phyloP scores from a whole-genome alignment of 306 rosid species.

The Rosa chinensis region DNA sequence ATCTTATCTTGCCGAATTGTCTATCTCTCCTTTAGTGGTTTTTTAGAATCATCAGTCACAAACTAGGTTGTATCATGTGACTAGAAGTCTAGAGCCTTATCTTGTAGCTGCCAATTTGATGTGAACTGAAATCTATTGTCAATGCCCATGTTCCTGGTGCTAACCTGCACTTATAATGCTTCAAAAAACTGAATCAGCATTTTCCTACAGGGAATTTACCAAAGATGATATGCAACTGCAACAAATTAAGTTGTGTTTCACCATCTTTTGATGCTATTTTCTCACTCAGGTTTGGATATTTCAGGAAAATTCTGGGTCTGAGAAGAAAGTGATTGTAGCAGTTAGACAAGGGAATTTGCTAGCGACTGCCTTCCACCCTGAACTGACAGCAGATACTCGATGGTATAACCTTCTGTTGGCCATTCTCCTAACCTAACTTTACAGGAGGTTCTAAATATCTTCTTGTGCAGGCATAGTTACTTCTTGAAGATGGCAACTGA shows the following conservation, averaged over 20 bases:
- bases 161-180: constrained; percentile 2
- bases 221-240: neutral
- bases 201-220: neutral
- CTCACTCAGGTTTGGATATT: constrained; percentile 30
- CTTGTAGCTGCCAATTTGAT: neutral
- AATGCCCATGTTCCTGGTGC: neutral
- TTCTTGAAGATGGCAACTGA: constrained; percentile 70
- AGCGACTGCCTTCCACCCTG: constrained; percentile 97
- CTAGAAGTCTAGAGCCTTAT: neutral
- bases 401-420: constrained; percentile 49
- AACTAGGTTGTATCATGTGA: neutral
- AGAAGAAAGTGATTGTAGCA: constrained; percentile 78
- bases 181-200: neutral
- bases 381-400: constrained; percentile 89
- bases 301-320: constrained; percentile 54
- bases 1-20: neutral
- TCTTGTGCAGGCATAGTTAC: constrained; percentile 87
- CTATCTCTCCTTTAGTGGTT: neutral
- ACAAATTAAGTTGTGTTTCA: neutral
- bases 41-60: neutral
- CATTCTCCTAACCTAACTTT: neutral
- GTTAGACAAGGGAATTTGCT: constrained; percentile 86
- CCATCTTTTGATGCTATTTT: constrained; percentile 5
- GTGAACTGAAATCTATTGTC: neutral
- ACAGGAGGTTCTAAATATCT: constrained; percentile 30